Evolutionary conservation across 352 stramenopile species (phyloP).

Genomic region (Globisporangium lucens): DNA sequence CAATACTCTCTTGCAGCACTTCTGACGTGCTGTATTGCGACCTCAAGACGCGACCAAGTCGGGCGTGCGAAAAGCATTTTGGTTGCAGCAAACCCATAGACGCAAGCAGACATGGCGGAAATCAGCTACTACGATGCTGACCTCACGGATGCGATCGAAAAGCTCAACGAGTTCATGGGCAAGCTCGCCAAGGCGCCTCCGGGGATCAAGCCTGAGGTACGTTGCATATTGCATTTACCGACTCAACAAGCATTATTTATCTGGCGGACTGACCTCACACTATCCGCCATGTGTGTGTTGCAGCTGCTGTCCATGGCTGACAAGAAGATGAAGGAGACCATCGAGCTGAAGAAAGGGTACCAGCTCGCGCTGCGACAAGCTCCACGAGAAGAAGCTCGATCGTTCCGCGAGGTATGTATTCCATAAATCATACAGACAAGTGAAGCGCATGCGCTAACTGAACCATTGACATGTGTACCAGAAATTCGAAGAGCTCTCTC

Average conservation of each 20-base stretch:
- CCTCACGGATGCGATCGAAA: constrained; percentile 75
- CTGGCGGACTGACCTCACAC: background rate
- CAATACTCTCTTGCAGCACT: background rate
- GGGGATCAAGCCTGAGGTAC: constrained; percentile 63
- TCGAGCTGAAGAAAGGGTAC: constrained; percentile 86
- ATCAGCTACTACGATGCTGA: constrained; percentile 88
- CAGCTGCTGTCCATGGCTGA: constrained; percentile 75
- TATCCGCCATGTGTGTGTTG: background rate
- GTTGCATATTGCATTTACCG: background rate
- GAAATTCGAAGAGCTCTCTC: constrained; percentile 85
- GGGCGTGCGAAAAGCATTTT: background rate
- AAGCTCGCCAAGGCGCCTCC: constrained; percentile 78
- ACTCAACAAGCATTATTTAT: background rate
- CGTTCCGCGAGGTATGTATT: constrained; percentile 59
- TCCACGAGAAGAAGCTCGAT: constrained; percentile 55
- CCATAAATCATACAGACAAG: background rate
- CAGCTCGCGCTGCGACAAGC: constrained; percentile 77
- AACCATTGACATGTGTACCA: constrained; percentile 15
- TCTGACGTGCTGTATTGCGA: background rate
- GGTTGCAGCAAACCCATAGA: background rate
- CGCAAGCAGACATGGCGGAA: constrained; percentile 54
- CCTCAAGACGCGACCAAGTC: too few species aligned
- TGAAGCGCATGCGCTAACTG: background rate
- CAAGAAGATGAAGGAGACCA: constrained; percentile 80
- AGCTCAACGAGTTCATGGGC: constrained; percentile 84